phyloP scores from a whole-genome alignment of 2,329 filamentous ascomycete species.

The Rhynchosporium secalis region DNA sequence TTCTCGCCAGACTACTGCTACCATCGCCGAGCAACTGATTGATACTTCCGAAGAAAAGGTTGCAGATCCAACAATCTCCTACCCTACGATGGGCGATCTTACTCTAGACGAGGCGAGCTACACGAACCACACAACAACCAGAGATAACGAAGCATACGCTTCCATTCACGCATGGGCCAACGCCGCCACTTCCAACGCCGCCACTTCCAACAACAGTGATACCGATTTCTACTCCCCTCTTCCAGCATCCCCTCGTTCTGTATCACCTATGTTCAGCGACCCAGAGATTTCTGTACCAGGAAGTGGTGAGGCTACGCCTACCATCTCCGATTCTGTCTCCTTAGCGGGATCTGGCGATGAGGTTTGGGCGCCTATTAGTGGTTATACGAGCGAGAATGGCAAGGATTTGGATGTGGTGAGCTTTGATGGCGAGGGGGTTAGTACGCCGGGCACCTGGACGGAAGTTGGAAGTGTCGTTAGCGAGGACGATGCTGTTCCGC shows the following conservation, averaged over 20 bases:
- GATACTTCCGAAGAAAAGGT: slow-evolving; percentile 34
- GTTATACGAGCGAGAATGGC: slow-evolving; percentile 43
- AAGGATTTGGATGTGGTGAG: slow-evolving; percentile 53
- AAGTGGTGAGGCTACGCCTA: slow-evolving; percentile 58
- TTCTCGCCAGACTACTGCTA: slow-evolving; percentile 29
- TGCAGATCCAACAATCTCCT: slow-evolving; percentile 33
- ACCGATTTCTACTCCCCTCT: slow-evolving; percentile 59
- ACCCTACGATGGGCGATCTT: slow-evolving; percentile 32
- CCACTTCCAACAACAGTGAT: slow-evolving; percentile 42
- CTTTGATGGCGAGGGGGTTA: slow-evolving; percentile 56
- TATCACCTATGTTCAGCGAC: slow-evolving; percentile 32
- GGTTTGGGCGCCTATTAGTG: slow-evolving; percentile 40
- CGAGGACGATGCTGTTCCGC: slow-evolving; percentile 38
- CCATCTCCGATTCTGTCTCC: slow-evolving; percentile 52
- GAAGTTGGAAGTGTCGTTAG: slow-evolving; percentile 65
- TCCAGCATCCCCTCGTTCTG: slow-evolving; percentile 48
- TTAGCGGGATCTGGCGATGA: slow-evolving; percentile 53
- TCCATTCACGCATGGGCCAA: slow-evolving; percentile 66
- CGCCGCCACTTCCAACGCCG: slow-evolving; percentile 44
- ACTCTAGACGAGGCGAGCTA: slow-evolving; percentile 41
- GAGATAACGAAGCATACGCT: slow-evolving; percentile 52
- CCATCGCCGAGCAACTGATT: slow-evolving; percentile 35
- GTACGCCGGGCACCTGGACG: slow-evolving; percentile 63
- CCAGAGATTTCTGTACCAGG: slow-evolving; percentile 38
- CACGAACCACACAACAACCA: slow-evolving; percentile 53